Evolutionary conservation across 352 stramenopile species (phyloP).

Genomic region (Globisporangium spiculum): DNA sequence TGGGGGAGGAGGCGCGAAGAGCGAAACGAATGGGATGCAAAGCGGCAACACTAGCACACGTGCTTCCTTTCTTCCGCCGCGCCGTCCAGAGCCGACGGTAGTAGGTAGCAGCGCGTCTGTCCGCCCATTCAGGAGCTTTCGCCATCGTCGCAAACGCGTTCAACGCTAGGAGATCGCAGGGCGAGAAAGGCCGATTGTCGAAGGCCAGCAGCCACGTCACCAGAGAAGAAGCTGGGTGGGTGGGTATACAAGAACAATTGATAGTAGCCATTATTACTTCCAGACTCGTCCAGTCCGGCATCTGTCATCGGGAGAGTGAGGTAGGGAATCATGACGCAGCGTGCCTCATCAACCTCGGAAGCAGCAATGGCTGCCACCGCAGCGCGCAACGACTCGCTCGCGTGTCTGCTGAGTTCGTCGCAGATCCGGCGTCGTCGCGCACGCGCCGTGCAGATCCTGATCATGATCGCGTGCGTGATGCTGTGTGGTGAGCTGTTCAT

Average conservation of each 20-base stretch:
- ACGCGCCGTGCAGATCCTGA: slow-evolving; percentile 15
- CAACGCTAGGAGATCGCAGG: no score
- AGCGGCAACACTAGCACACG: neutral
- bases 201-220: neutral
- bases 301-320: neutral
- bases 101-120: neutral
- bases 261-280: no score
- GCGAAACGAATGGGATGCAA: neutral
- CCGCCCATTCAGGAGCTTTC: neutral
- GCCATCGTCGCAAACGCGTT: neutral
- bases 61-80: neutral
- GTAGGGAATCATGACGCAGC: neutral
- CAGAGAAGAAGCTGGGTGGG: neutral
- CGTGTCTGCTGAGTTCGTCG: slow-evolving; percentile 5
- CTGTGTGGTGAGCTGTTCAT: slow-evolving; percentile 1
- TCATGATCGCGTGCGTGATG: slow-evolving; percentile 5
- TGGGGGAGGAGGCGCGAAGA: neutral
- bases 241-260: no score
- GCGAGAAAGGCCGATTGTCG: neutral
- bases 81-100: neutral
- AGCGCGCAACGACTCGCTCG: neutral
- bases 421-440: slow-evolving; percentile 10
- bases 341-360: neutral
- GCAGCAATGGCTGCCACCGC: neutral
- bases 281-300: no score